These are phyloP conservation scores for Paecilomyces variotii DNA, from an alignment of 2,329 filamentous ascomycete species.

Conservation along the genomic window DNA sequence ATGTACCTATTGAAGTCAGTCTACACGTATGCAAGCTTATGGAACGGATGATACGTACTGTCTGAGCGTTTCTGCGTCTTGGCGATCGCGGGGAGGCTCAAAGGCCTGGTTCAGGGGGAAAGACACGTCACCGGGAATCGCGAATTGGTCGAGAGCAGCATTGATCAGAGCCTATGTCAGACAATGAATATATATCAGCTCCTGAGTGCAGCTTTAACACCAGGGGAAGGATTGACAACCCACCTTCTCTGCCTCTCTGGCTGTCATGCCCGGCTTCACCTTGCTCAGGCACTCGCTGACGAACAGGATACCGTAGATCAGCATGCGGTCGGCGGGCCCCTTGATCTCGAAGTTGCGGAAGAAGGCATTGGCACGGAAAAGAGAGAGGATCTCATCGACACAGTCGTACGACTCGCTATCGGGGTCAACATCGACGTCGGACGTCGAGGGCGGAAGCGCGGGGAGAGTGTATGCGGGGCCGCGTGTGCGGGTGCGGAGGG, in stretches of 20 bases:
- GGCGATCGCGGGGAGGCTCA: constrained; percentile 75
- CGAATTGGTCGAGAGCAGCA: constrained; percentile 88
- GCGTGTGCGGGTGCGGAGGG: constrained; percentile 87
- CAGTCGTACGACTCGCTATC: constrained; percentile 93
- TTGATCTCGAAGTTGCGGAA: constrained; percentile 99
- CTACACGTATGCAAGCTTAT: not conserved
- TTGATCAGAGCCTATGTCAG: constrained; percentile 73
- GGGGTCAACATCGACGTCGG: constrained; percentile 55
- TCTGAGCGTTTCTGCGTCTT: constrained; percentile 79
- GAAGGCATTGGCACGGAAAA: constrained; percentile 97
- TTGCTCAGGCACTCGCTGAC: constrained; percentile 83
- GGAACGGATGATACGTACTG: constrained; percentile 51
- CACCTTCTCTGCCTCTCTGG: constrained; percentile 60
- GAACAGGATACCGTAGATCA: constrained; percentile 96
- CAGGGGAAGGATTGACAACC: not conserved
- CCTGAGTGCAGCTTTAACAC: not conserved
- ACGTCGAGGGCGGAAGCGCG: constrained; percentile 50
- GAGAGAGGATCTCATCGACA: constrained; percentile 81
- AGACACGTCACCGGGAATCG: constrained; percentile 83
- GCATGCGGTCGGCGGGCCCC: constrained; percentile 82
- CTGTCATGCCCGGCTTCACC: constrained; percentile 66
- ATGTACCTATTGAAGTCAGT: constrained; percentile 42
- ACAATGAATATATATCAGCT: not conserved
- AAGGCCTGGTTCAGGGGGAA: constrained; percentile 97
- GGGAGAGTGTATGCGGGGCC: constrained; percentile 87